These are phyloP conservation scores for Colletotrichum cordylinicola DNA, from an alignment of 2,329 filamentous ascomycete species.

Conservation along the genomic window DNA sequence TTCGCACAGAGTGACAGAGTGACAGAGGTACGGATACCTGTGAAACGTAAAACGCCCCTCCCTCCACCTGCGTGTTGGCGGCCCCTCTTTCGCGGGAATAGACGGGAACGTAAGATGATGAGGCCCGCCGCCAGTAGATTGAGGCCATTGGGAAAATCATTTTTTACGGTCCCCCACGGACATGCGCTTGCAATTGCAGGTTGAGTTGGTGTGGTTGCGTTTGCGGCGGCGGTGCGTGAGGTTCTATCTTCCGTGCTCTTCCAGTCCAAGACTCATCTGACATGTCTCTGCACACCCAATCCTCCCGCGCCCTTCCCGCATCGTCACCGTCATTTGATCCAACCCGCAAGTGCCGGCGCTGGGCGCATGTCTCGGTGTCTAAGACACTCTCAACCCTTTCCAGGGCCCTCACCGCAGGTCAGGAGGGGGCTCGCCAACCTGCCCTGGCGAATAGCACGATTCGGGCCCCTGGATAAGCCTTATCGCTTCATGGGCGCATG, in stretches of 20 bases:
- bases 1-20: not conserved
- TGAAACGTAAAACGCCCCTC: slow-evolving; percentile 1
- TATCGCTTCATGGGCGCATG: slow-evolving; percentile 1
- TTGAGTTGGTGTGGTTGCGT: not conserved
- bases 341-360: slow-evolving; percentile 1
- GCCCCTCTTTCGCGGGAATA: slow-evolving; percentile 7
- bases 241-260: not conserved
- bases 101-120: slow-evolving; percentile 1
- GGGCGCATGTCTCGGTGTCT: slow-evolving; percentile 17
- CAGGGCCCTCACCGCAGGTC: slow-evolving; percentile 20
- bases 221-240: not conserved
- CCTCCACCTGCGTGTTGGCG: not conserved
- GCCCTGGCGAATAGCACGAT: not conserved
- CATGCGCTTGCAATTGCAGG: not conserved
- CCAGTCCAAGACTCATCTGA: slow-evolving; percentile 2
- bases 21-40: not conserved
- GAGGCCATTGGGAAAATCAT: not conserved
- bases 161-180: not conserved
- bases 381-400: not conserved
- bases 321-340: slow-evolving; percentile 22
- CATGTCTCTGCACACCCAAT: slow-evolving; percentile 10
- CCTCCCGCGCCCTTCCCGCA: slow-evolving; percentile 11
- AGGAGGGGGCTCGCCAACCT: not conserved
- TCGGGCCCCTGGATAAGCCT: not conserved
- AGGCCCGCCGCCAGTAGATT: not conserved